phyloP scores from a whole-genome alignment of 352 stramenopile genomes.

The Phytophthora macrochlamydospora region DNA sequence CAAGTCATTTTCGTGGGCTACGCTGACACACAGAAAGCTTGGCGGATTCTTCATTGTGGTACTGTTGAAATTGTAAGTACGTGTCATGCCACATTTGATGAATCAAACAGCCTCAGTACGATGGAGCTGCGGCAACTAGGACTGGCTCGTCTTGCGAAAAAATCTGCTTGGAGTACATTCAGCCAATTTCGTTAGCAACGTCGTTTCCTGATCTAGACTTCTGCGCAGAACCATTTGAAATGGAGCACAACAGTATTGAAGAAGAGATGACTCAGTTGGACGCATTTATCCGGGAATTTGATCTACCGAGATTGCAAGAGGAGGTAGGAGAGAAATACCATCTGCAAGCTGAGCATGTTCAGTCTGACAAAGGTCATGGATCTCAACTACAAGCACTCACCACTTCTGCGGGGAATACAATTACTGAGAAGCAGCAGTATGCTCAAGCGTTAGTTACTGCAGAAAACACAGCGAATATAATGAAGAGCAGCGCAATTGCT shows the following conservation, averaged over 20 bases:
- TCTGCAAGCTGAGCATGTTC: neutral
- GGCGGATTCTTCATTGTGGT: neutral
- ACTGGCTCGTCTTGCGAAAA: neutral
- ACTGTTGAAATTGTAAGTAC: neutral
- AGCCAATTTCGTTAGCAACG: neutral
- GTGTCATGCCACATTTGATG: slow-evolving; percentile 2
- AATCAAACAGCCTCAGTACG: neutral
- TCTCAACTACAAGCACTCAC: slow-evolving; percentile 15
- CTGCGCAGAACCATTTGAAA: neutral
- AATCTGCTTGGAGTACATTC: neutral
- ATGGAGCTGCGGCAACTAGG: neutral
- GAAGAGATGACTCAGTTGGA: slow-evolving; percentile 1
- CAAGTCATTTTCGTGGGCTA: slow-evolving; percentile 10
- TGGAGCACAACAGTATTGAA: neutral
- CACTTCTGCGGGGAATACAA: slow-evolving; percentile 1
- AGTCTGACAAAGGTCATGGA: neutral
- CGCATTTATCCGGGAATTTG: slow-evolving; percentile 12
- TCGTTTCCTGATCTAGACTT: neutral
- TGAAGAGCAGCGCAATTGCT: slow-evolving; percentile 1
- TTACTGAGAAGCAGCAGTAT: slow-evolving; percentile 3
- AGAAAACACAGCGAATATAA: slow-evolving; percentile 17
- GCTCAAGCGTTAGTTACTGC: slow-evolving; percentile 9
- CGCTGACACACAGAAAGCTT: neutral
- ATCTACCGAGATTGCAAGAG: slow-evolving; percentile 8
- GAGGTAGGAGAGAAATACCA: neutral